Evolutionary conservation across 345 rosid genomes (phyloP).

Genomic region (Aquilaria sinensis): DNA sequence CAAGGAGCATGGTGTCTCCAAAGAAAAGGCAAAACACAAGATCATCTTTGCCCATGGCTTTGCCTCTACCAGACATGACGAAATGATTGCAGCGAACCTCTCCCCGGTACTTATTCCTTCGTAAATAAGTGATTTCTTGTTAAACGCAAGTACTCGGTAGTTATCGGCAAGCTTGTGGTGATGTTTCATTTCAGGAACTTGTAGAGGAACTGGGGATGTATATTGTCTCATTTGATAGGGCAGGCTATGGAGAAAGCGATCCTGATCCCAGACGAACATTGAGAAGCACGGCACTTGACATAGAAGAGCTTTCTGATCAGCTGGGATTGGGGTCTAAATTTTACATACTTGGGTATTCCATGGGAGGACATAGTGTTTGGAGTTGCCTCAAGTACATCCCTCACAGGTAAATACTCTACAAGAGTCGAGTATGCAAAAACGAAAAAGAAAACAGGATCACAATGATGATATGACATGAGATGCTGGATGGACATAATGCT

Average conservation of each 20-base stretch:
- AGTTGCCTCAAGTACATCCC: slow-evolving; percentile 49
- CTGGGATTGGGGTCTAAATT: slow-evolving; percentile 38
- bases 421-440: not conserved
- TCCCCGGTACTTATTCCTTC: slow-evolving; percentile 22
- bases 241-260: slow-evolving; percentile 54
- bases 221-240: slow-evolving; percentile 37
- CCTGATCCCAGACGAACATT: slow-evolving; percentile 30
- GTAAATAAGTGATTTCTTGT: not conserved
- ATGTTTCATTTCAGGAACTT: slow-evolving; percentile 25
- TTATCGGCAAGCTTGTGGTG: not conserved
- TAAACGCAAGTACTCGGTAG: too few species aligned
- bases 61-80: slow-evolving; percentile 27
- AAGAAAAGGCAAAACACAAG: slow-evolving; percentile 32
- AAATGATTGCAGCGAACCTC: slow-evolving; percentile 14
- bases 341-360: slow-evolving; percentile 37
- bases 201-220: slow-evolving; percentile 35
- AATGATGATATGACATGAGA: not conserved
- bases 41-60: slow-evolving; percentile 45
- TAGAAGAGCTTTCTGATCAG: slow-evolving; percentile 43
- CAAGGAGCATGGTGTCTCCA: slow-evolving; percentile 38
- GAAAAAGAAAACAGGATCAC: not conserved
- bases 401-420: slow-evolving; percentile 29
- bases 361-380: slow-evolving; percentile 50
- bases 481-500: not conserved
- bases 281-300: slow-evolving; percentile 36